Evolutionary conservation across 1,284 basidiomycete species (phyloP), one percentile per base, ranked within the genome.

Genomic region (Ustilago loliicola): DNA sequence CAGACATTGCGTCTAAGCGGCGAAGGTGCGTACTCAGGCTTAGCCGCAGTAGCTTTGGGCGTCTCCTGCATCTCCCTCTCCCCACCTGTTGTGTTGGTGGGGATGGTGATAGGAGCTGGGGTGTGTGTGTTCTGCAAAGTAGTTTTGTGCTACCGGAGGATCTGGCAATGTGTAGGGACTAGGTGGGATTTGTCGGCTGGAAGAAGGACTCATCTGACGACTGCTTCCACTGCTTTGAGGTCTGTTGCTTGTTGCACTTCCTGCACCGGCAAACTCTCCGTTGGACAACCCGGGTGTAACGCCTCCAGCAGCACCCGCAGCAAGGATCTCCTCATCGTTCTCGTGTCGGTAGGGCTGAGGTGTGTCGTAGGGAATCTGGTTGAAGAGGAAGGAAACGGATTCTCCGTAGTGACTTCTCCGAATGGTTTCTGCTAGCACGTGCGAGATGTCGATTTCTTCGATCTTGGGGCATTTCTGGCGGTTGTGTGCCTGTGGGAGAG

Each of bases 351-450:
- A 86, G 30, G 85, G 84, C 52, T 86, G 85, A 7, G 83, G 61
- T 0, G 85, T 86, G 54, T 86, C 85, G 66, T 85, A 86, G 11
- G 84, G 84, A 40, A 85, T 77, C 66, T 86, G 81, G 74, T 80
- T 82, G 76, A 85, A 85, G 21, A 85, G 77, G 25, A 84, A 80
- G n/a, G 72, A 77, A 19, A 85, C 81, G 42, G 67, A 73, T 61
- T 85, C 84, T 34, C 87, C 87, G 70, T 86, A 87, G 78, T 87
- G 87, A 57, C 93, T 95, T 77, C 96, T 90, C 78, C 96, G 89
- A 73, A 99, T 98, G 55, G 98, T 96, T 89, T 99, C 97, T 47
- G 95, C 97, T 66, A 99, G 90, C 72, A 99, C 95, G 62, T 93
- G 92, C 57, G 93, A 93, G 83, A 99, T 92, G 89, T 99, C 96